These are phyloP conservation scores for Durio zibethinus DNA, from an alignment of 345 rosid genomes.

Conservation along the genomic window DNA sequence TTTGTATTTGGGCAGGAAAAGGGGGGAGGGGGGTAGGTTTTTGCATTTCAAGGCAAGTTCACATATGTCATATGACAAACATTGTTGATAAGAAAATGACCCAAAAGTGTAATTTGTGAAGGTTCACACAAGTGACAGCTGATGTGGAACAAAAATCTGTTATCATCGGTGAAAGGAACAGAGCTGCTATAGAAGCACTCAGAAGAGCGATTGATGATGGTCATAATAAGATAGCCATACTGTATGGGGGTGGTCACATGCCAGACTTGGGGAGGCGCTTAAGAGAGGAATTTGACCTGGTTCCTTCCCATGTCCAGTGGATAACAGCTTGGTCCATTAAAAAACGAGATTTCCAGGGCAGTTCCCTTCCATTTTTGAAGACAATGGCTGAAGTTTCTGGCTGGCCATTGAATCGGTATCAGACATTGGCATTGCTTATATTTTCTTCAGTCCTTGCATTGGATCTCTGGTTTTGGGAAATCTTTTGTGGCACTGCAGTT, in stretches of 20 bases:
- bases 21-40: neutral
- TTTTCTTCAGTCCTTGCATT: conserved; percentile 72
- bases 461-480: conserved; percentile 90
- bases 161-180: conserved; percentile 88
- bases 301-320: conserved; percentile 67
- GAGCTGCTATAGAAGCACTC: conserved; percentile 66
- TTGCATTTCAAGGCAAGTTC: neutral
- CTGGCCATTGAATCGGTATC: conserved; percentile 90
- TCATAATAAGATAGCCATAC: conserved; percentile 65
- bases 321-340: conserved; percentile 87
- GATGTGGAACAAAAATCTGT: conserved; percentile 79
- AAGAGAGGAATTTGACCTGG: conserved; percentile 66
- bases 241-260: conserved; percentile 98
- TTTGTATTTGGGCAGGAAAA: neutral
- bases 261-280: conserved; percentile 85
- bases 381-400: conserved; percentile 65
- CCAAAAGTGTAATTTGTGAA: conserved; percentile 22
- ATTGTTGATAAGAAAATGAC: neutral
- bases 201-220: conserved; percentile 64
- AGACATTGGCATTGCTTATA: conserved; percentile 72
- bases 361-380: conserved; percentile 59
- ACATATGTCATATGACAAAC: neutral
- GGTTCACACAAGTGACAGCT: conserved; percentile 70
- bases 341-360: conserved; percentile 43
- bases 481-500: conserved; percentile 57